Conservation (phyloP, 148 eudicot species). For the Silene uniflora region DNA sequence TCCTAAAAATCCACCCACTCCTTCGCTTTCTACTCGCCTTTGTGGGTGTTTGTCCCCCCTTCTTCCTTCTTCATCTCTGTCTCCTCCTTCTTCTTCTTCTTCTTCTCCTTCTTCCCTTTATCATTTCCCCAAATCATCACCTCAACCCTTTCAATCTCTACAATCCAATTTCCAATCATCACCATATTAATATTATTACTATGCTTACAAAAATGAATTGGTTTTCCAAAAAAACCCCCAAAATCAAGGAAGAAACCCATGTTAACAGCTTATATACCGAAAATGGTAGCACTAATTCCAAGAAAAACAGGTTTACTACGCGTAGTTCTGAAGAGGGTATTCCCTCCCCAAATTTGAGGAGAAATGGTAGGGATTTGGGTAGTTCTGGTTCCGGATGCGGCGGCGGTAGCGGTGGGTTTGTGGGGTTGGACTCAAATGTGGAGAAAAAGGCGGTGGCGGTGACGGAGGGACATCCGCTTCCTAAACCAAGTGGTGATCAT, state of each 20-base stretch:
- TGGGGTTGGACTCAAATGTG: slow-evolving; percentile 54
- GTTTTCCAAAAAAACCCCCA: slow-evolving; percentile 62
- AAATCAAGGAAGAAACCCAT: slow-evolving; percentile 39
- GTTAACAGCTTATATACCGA: not conserved
- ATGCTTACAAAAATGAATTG: slow-evolving; percentile 52
- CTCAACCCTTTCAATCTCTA: not conserved
- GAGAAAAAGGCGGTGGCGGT: slow-evolving; percentile 15
- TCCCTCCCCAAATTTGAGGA: slow-evolving; percentile 27
- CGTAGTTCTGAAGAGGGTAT: slow-evolving; percentile 43
- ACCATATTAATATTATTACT: not conserved
- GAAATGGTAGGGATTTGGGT: slow-evolving; percentile 16
- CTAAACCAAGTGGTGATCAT: slow-evolving; percentile 40
- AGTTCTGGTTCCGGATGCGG: slow-evolving; percentile 15
- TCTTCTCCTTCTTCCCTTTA: not conserved
- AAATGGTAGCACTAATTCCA: not conserved
- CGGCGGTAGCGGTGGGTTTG: slow-evolving; percentile 16
- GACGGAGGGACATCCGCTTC: slow-evolving; percentile 52
- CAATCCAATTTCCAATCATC: not conserved
- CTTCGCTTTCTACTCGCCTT: not conserved
- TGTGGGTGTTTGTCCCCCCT: not conserved
- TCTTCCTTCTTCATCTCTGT: not conserved
- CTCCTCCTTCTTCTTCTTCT: not conserved
- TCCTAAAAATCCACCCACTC: not conserved
- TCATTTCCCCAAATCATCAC: too few relatives aligned
- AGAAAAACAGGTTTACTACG: slow-evolving; percentile 7